These are phyloP conservation scores for Saccharum hybrid DNA, from an alignment of 202 grass and related monocot genomes.

Conservation along the genomic window DNA sequence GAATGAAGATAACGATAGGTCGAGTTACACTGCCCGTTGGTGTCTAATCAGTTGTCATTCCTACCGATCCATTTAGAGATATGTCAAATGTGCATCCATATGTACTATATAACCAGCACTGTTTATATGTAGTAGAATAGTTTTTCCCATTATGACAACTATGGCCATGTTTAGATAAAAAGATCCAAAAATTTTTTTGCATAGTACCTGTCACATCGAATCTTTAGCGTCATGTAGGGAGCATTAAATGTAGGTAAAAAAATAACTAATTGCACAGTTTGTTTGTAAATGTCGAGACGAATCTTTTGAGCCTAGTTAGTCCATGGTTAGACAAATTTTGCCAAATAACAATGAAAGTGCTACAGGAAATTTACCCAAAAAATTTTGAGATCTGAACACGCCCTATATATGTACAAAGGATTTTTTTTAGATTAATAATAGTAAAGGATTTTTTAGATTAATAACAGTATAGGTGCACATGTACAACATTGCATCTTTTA, in stretches of 20 bases:
- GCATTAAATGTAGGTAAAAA: too few species aligned
- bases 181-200: too few species aligned
- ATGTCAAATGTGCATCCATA: background rate
- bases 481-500: background rate
- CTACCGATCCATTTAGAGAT: conserved; percentile 8
- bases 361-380: too few species aligned
- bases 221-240: too few species aligned
- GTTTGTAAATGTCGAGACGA: too few species aligned
- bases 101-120: background rate
- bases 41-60: conserved; percentile 35
- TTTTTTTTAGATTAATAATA: background rate
- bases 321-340: too few species aligned
- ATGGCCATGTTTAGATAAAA: too few species aligned
- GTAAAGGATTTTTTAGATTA: background rate
- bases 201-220: too few species aligned
- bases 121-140: background rate
- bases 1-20: conserved; percentile 21
- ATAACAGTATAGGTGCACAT: background rate
- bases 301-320: too few species aligned
- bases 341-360: too few species aligned
- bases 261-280: too few species aligned
- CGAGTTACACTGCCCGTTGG: background rate
- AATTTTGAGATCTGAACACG: too few species aligned
- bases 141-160: background rate
- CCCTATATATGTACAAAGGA: background rate